phyloP scores from a whole-genome alignment of 2,329 filamentous ascomycete genomes.

The Acrodontium crateriforme region DNA sequence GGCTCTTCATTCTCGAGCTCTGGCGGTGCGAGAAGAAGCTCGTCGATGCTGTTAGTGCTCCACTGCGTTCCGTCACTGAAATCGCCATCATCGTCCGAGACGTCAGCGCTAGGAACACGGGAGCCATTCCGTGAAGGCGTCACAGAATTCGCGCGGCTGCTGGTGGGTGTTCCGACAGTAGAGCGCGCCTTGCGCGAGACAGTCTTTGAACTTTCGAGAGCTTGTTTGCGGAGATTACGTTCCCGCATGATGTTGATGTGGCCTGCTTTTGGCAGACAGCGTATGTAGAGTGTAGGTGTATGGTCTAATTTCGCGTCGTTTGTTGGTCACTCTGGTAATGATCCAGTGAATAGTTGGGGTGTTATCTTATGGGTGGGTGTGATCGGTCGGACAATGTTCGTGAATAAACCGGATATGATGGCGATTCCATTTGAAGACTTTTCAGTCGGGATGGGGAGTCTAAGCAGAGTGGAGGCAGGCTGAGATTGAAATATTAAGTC shows the following conservation, averaged over 20 bases:
- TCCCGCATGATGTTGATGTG: slow-evolving; percentile 21
- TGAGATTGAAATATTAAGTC: too few species aligned
- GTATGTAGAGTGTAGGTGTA: too few species aligned
- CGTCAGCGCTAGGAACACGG: slow-evolving; percentile 45
- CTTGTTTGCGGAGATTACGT: slow-evolving; percentile 44
- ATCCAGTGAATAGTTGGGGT: background rate
- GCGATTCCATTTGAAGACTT: too few species aligned
- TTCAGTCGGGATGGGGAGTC: too few species aligned
- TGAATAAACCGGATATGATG: too few species aligned
- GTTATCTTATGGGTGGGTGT: slow-evolving; percentile 10
- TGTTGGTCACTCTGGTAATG: background rate
- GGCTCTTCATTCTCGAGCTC: slow-evolving; percentile 34
- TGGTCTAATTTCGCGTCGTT: background rate
- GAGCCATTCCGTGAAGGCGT: slow-evolving; percentile 46
- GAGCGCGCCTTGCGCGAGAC: slow-evolving; percentile 53
- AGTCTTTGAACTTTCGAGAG: slow-evolving; percentile 59
- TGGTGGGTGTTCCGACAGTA: slow-evolving; percentile 40
- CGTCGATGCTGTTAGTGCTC: slow-evolving; percentile 55
- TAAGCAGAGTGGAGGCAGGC: too few species aligned
- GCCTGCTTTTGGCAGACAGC: too few species aligned
- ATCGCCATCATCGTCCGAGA: slow-evolving; percentile 47
- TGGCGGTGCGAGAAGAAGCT: slow-evolving; percentile 41
- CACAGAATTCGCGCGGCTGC: slow-evolving; percentile 45
- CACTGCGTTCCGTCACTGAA: slow-evolving; percentile 46
- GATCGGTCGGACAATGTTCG: slow-evolving; percentile 6